Evolutionary conservation across 2,329 filamentous ascomycete genomes (phyloP).

Genomic region (Cercospora janseana): DNA sequence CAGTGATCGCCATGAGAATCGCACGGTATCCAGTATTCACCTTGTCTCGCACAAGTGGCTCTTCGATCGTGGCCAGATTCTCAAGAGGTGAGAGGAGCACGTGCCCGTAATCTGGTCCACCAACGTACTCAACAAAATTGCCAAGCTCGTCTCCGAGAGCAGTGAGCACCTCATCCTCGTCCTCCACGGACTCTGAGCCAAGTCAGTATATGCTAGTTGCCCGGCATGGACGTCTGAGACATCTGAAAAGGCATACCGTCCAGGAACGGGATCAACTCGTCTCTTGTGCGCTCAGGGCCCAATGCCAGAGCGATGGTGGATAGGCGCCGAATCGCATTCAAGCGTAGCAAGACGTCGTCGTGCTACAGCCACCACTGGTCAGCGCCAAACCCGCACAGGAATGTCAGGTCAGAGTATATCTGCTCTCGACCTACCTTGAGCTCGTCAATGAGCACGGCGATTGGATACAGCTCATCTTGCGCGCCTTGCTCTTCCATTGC

Average conservation of each 20-base stretch:
- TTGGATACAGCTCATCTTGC: conserved; percentile 98
- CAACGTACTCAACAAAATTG: conserved; percentile 95
- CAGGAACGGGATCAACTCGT: conserved; percentile 97
- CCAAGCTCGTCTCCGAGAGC: conserved; percentile 96
- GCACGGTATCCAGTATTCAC: conserved; percentile 50
- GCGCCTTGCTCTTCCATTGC: conserved; percentile 86
- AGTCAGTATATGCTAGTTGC: conserved; percentile 34
- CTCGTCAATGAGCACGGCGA: conserved; percentile 99
- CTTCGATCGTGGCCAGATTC: conserved; percentile 97
- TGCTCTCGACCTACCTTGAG: conserved; percentile 70
- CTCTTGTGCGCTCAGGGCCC: conserved; percentile 91
- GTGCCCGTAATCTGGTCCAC: conserved; percentile 88
- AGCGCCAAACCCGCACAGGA: neutral
- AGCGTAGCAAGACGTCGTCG: conserved; percentile 93
- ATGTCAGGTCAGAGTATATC: conserved; percentile 2
- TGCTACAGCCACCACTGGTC: conserved; percentile 58
- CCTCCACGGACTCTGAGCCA: conserved; percentile 86
- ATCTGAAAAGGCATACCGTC: conserved; percentile 68
- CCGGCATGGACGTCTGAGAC: neutral
- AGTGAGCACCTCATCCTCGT: conserved; percentile 97
- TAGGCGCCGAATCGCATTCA: conserved; percentile 97
- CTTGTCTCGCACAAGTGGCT: conserved; percentile 97
- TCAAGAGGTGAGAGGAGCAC: conserved; percentile 95
- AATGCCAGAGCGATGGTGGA: conserved; percentile 97
- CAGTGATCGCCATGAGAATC: conserved; percentile 28